Base-by-base conservation (phyloP, 192 early-diverging fungal species). In the Coemansia sp. region DNA sequence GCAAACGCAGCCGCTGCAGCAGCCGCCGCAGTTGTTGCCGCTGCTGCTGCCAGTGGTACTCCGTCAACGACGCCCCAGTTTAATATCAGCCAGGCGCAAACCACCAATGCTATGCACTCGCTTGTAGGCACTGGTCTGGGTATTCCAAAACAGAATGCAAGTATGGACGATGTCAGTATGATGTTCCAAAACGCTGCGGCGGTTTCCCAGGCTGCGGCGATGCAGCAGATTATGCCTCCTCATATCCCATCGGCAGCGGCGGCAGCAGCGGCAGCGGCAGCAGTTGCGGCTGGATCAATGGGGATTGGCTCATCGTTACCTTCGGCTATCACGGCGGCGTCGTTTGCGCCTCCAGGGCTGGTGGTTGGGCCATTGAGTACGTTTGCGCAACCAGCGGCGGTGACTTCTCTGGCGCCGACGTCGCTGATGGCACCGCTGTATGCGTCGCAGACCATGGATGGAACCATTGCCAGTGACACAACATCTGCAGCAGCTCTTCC, bases 371-470 rank as follows among this genome's bases (percentile, higher is more conserved):
- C 57, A 11, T n/a, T 59, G 12, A 16, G 57, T 16, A 16, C 57
- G 7, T 59, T 59, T 59, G 13, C 57, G 6, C 57, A 59, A 5
- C 57, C 57, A 59, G 7, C 54, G 54, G 26, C 54, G n/a, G 26
- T 26, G 26, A 26, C 48, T 15, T 59, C 57, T 0, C 57, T 59
- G 11, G 39, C n/a, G 6, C 57, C 36, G 15, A 16, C 37, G 5
- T 41, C 57, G 16, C 12, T 59, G 6, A 37, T 59, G 39, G 12
- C 57, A 6, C 1, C 37, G 13, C 16, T 37, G 8, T 59, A 40
- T 40, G 13, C 57, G 4, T 54, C 51, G 21, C 51, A 54, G 22
- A 7, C 51, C 8, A 54, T 54, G 21, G 51, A 49, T 49, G 15
- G 47, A 6, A n/a, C 47, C 15, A 49, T 49, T 49, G 16, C 15